A percentile compares a stretch with the other conserved stretches of the same genome.
Evolutionary conservation across 495 filamentous ascomycete genomes (phyloP).

Genomic region (Hypoxylon rickii): DNA sequence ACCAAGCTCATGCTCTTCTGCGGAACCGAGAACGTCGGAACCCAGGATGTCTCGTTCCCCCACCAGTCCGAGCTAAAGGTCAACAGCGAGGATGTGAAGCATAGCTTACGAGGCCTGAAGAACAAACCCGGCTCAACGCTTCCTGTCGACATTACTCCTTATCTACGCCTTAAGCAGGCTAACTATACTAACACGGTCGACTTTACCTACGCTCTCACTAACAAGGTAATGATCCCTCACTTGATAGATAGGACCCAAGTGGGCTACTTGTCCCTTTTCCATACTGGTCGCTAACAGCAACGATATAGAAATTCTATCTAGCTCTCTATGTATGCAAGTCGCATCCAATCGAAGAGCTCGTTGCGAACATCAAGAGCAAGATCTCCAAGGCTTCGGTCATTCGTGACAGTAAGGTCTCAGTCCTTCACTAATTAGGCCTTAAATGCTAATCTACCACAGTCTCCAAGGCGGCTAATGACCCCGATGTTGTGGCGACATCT

Average conservation of each 20-base stretch:
- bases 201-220: conserved; percentile 90
- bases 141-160: conserved; percentile 85
- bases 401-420: conserved; percentile 67
- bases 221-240: conserved; percentile 61
- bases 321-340: conserved; percentile 74
- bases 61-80: conserved; percentile 90
- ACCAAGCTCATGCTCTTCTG: conserved; percentile 82
- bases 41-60: conserved; percentile 85
- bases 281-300: conserved; percentile 19
- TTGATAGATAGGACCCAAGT: conserved; percentile 25
- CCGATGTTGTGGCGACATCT: conserved; percentile 86
- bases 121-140: conserved; percentile 93
- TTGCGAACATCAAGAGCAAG: conserved; percentile 64
- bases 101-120: conserved; percentile 89
- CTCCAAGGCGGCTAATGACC: conserved; percentile 77
- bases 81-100: conserved; percentile 83
- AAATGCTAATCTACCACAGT: conserved; percentile 56
- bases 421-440: background rate
- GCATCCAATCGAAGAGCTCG: conserved; percentile 72
- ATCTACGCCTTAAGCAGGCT: conserved; percentile 66
- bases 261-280: conserved; percentile 20
- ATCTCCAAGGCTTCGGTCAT: conserved; percentile 84
- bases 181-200: conserved; percentile 75
- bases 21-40: conserved; percentile 58
- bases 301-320: conserved; percentile 73